Evolutionary conservation across 805 yeast genomes (phyloP).

Genomic region (Lipomyces anomalus): DNA sequence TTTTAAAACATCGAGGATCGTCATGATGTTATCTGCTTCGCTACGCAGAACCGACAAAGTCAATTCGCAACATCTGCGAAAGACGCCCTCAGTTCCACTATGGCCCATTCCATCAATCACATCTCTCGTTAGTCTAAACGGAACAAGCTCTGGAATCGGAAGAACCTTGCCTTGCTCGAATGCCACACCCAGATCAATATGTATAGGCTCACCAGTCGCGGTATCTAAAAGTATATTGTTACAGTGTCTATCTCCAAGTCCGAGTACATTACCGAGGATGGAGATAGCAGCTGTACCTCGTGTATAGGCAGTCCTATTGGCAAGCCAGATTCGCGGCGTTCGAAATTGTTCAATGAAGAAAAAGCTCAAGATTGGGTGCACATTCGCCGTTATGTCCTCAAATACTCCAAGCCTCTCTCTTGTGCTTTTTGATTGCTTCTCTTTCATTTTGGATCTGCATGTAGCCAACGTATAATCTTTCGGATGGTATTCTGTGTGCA

Average conservation of each 20-base stretch:
- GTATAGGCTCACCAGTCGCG: slow-evolving; percentile 84
- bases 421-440: slow-evolving; percentile 44
- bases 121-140: slow-evolving; percentile 86
- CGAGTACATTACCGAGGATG: slow-evolving; percentile 80
- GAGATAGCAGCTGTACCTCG: slow-evolving; percentile 80
- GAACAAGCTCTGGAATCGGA: slow-evolving; percentile 88
- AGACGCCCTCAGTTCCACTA: slow-evolving; percentile 75
- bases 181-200: slow-evolving; percentile 93
- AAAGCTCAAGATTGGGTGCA: slow-evolving; percentile 61
- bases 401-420: slow-evolving; percentile 37
- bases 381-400: slow-evolving; percentile 41
- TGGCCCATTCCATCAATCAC: slow-evolving; percentile 90
- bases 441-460: slow-evolving; percentile 63
- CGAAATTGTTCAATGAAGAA: slow-evolving; percentile 66
- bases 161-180: slow-evolving; percentile 87
- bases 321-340: slow-evolving; percentile 70
- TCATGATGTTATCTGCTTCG: slow-evolving; percentile 63
- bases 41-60: slow-evolving; percentile 61
- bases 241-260: slow-evolving; percentile 93
- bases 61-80: slow-evolving; percentile 65
- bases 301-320: slow-evolving; percentile 56
- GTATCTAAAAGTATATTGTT: slow-evolving; percentile 82
- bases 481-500: slow-evolving; percentile 45
- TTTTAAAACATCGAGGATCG: slow-evolving; percentile 75
- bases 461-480: slow-evolving; percentile 47